Conservation (phyloP, 1,284 basidiomycete species). For the Exsudoporus floridanus region DNA sequence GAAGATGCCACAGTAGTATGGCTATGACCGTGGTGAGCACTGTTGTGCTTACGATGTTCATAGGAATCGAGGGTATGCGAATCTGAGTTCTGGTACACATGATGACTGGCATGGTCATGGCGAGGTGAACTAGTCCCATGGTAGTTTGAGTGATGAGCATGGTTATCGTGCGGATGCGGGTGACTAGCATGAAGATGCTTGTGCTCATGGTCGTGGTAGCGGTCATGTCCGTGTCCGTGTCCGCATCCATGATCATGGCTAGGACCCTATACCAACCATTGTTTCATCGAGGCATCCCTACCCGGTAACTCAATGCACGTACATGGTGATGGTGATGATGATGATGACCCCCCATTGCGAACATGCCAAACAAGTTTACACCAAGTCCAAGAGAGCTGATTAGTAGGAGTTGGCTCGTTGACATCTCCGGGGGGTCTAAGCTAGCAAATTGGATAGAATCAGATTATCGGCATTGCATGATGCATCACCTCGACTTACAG, state of each 20-base stretch:
- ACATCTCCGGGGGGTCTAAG: constrained; percentile 97
- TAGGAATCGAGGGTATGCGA: constrained; percentile 19
- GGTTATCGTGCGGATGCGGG: constrained; percentile 23
- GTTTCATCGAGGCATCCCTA: not conserved
- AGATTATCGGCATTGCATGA: not conserved
- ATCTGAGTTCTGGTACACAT: constrained; percentile 35
- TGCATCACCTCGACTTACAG: constrained; percentile 61
- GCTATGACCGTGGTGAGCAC: constrained; percentile 12
- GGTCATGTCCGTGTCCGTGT: constrained; percentile 51
- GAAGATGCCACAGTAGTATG: constrained; percentile 12
- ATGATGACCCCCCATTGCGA: constrained; percentile 96
- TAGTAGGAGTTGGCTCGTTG: constrained; percentile 88
- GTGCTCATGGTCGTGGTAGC: constrained; percentile 43
- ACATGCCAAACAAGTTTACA: constrained; percentile 98
- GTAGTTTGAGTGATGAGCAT: constrained; percentile 11
- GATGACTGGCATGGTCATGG: constrained; percentile 23
- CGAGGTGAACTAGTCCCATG: constrained; percentile 9
- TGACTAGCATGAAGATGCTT: constrained; percentile 30
- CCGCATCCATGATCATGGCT: constrained; percentile 49
- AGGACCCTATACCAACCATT: constrained; percentile 41
- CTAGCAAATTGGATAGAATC: constrained; percentile 40
- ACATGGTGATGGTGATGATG: constrained; percentile 90
- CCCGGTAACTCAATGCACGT: constrained; percentile 27
- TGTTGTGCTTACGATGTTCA: constrained; percentile 16
- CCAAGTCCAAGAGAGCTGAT: constrained; percentile 87